phyloP scores from a whole-genome alignment of 768 basidiomycete genomes.

The Boletus coccyginus region DNA sequence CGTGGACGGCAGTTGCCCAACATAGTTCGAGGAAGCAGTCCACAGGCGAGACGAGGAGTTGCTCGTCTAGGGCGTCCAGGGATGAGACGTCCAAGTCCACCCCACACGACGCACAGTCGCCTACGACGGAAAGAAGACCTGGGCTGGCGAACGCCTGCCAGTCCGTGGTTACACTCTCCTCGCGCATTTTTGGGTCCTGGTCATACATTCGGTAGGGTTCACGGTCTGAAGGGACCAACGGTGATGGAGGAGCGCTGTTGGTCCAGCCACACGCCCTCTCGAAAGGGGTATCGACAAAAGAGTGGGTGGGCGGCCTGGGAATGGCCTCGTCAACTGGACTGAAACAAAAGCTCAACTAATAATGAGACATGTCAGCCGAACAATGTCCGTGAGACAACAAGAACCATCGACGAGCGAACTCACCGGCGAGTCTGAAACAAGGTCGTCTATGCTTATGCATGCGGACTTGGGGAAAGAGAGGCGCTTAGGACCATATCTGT shows the following conservation, averaged over 20 bases:
- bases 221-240: not conserved
- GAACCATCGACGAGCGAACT: not conserved
- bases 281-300: slow-evolving; percentile 10
- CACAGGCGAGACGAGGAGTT: slow-evolving; percentile 37
- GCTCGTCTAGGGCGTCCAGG: slow-evolving; percentile 37
- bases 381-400: not conserved
- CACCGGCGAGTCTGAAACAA: slow-evolving; percentile 29
- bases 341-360: slow-evolving; percentile 28
- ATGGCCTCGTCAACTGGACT: slow-evolving; percentile 12
- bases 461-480: slow-evolving; percentile 35
- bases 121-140: slow-evolving; percentile 10
- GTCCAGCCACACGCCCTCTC: slow-evolving; percentile 22
- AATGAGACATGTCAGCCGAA: slow-evolving; percentile 8
- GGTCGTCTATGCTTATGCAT: slow-evolving; percentile 31
- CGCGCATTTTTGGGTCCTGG: not conserved
- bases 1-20: slow-evolving; percentile 36
- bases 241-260: slow-evolving; percentile 18
- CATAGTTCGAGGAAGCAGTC: slow-evolving; percentile 41
- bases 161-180: not conserved
- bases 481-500: slow-evolving; percentile 23
- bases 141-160: slow-evolving; percentile 2
- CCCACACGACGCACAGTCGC: slow-evolving; percentile 29
- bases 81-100: slow-evolving; percentile 37
- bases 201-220: slow-evolving; percentile 11
- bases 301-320: slow-evolving; percentile 8